phyloP scores from a whole-genome alignment of 805 yeast species.

The Candida odintsovae region DNA sequence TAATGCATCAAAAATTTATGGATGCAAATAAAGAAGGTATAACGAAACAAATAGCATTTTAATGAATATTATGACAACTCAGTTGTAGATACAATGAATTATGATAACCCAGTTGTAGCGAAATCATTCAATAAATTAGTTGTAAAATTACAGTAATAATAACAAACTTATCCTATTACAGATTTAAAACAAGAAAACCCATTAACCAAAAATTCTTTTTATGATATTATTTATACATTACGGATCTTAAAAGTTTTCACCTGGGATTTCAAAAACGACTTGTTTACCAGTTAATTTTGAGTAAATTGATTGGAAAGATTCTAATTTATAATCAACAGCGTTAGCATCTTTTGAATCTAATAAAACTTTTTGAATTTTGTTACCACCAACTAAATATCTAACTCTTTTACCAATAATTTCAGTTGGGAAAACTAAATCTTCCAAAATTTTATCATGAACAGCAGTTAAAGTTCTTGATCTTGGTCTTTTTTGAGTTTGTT shows the following conservation, averaged over 20 bases:
- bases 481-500: slow-evolving; percentile 98
- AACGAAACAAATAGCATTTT: background rate
- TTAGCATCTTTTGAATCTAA: slow-evolving; percentile 97
- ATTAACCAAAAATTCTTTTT: slow-evolving; percentile 9
- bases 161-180: background rate
- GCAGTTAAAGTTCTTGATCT: slow-evolving; percentile 98
- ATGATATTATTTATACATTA: slow-evolving; percentile 11
- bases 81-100: too few relatives aligned
- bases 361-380: slow-evolving; percentile 95
- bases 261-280: slow-evolving; percentile 94
- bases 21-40: slow-evolving; percentile 6
- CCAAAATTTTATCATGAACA: slow-evolving; percentile 97
- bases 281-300: slow-evolving; percentile 98
- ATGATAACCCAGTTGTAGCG: too few relatives aligned
- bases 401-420: slow-evolving; percentile 99
- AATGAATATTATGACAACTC: too few relatives aligned
- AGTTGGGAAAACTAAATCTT: slow-evolving; percentile 99
- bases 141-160: background rate
- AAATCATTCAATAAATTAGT: too few relatives aligned
- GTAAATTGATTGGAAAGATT: slow-evolving; percentile 98
- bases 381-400: slow-evolving; percentile 98
- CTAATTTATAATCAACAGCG: slow-evolving; percentile 97
- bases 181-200: slow-evolving; percentile 1
- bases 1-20: slow-evolving; percentile 14
- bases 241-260: slow-evolving; percentile 37